Base-by-base conservation (phyloP, 2,329 filamentous ascomycete genomes). In the Pseudonectria foliicola region DNA sequence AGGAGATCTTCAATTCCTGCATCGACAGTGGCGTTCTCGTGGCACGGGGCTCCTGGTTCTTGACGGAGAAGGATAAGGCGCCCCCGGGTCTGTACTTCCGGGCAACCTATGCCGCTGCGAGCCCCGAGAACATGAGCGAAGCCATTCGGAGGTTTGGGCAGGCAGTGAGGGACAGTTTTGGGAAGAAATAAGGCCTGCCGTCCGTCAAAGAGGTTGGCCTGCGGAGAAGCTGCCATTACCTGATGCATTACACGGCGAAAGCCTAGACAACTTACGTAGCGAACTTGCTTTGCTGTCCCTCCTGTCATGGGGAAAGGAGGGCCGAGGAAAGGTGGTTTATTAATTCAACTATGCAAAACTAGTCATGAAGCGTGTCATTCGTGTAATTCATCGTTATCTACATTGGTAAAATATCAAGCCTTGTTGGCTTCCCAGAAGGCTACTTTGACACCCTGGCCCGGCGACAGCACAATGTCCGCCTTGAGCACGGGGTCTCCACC, bases 11-110 rank as follows among this genome's bases (percentile, higher is more conserved):
- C 68, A 62, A 84, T 49, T 70, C 74, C 1, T 80, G 80, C 43
- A 81, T 95, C 37, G 74, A 80, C 4, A 75, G 82, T 49, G 83
- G 85, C 14, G 85, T 92, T 4, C 70, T 98, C 29, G 71, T 92
- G 3, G 87, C 85, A 39, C 75, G 85, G 31, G 92, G 92, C 4
- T 89, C 81, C 31, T 98, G 89, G 89, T 98, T 96, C 71, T 74
- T 78, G 39, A 85, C 89, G 1, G 82, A 92, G 55, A 73, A 71
- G 28, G 69, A 75, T 31, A 70, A 67, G 53, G 68, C 63, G 4
- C 69, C 70, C 7, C 67, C 70, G 10, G 81, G 79, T 18, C 69
- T 95, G 61, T 95, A 86, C 66, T 93, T 96, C 70, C 76, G 92
- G 34, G 80, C 85, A 4, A 98, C 90, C 0, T 98, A 84, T 65